Base-by-base conservation (phyloP, 129 eudicot species). In the Glebionis coronaria region DNA sequence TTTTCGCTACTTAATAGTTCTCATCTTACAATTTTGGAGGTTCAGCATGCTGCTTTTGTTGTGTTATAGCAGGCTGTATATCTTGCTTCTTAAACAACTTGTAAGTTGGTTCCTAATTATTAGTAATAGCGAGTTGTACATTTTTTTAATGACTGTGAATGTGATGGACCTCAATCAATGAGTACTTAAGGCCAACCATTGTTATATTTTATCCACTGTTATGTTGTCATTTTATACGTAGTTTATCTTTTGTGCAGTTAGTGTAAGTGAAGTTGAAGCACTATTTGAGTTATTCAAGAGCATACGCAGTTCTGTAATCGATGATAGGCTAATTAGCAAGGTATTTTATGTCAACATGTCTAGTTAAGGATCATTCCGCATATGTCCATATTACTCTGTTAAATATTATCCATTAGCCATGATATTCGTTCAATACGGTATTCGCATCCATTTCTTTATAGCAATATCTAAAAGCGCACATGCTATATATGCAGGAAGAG, bases 401-500 rank as follows among this genome's bases (percentile, higher is more conserved):
- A 2, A 52, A 18, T 19, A 11, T 53, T 35, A 19, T 44, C 55
- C 44, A 20, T 46, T 47, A 40, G 47, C 59, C 25, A 56, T 27
- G 44, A 5, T 53, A 52, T 62, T 44, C 3, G 47, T 31, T 45
- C 52, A 55, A 16, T 55, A 20, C 19, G 29, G 46, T 35, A 38
- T 23, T 23, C 25, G 2, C 25, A 23, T 0, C 2, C n/a, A n/a
- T 23, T 23, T 23, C 2, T 23, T 23, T 23, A 23, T 23, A 23
- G 25, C 25, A 23, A 23, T 23, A 23, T 23, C 25, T 23, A 23
- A 23, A 0, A 23, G 2, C 25, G 25, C 25, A 23, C 25, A 23
- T 23, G 25, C 15, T 27, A 38, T 51, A 49, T 25, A 23, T 60
- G 74, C 95, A 93, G 98, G 98, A 93, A 82, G 98, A 93, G 61